These are phyloP conservation scores for Obelidium mucronatum DNA, from an alignment of 192 early-diverging fungal species.

Conservation along the genomic window DNA sequence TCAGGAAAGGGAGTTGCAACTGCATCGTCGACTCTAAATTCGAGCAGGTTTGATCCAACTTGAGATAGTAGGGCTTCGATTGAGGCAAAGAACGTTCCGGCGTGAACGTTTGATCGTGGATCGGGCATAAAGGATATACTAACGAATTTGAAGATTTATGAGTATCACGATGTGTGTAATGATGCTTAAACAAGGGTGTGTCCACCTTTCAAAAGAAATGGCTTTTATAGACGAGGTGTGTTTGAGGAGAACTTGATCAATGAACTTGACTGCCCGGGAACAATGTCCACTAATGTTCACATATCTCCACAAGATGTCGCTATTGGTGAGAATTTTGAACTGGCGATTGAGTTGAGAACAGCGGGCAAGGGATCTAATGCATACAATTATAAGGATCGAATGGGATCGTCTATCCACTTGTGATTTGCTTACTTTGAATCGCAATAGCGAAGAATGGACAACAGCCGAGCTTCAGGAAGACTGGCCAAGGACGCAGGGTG, in stretches of 20 bases:
- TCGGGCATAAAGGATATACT: background rate
- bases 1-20: background rate
- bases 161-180: too few relatives aligned
- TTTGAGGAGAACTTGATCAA: constrained; percentile 8
- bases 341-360: background rate
- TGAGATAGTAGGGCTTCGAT: background rate
- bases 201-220: constrained; percentile 10
- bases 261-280: background rate
- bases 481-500: background rate
- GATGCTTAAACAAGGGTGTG: background rate
- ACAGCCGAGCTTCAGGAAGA: background rate
- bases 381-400: background rate
- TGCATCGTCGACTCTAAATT: constrained; percentile 15
- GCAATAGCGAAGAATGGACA: constrained; percentile 2
- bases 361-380: background rate
- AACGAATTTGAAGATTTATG: too few relatives aligned
- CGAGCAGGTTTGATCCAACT: background rate
- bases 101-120: background rate
- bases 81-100: constrained; percentile 10
- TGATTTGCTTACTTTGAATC: background rate
- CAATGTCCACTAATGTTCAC: background rate
- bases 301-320: constrained; percentile 3
- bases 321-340: background rate
- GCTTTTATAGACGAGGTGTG: background rate
- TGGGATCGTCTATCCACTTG: background rate